Base-by-base conservation (phyloP, 176 grass and related monocot species). In the Aegilops bicornis region DNA sequence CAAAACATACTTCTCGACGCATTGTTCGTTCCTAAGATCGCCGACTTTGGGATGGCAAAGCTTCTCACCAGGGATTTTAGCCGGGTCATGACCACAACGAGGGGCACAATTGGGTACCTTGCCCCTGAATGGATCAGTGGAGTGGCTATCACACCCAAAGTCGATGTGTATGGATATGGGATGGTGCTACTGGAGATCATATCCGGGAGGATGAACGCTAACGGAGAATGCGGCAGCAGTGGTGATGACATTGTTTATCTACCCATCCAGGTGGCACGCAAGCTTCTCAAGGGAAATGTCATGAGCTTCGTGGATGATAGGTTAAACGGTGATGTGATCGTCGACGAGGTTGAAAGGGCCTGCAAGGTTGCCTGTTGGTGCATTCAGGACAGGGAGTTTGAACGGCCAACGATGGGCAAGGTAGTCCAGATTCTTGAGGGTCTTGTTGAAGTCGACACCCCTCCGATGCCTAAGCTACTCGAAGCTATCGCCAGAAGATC, bases 321-420 rank as follows among this genome's bases (percentile, higher is more conserved):
- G 40, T 37, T 88, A 6, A 5, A 79, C 14, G 68, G 78, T 4
- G 89, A 91, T 24, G 42, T n/a, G 3, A 43, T 77, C 8, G 4
- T 76, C 0, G 81, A 88, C 19, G 86, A 88, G 80, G 35, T 81
- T 36, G 59, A 75, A 83, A 77, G 69, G 45, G 81, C 24, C 32
- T 82, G 80, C 52, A 91, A 85, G 23, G 68, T 78, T 33, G 81
- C 85, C 5, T 84, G 86, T 42, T 91, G 89, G 86, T 91, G 89
- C 40, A 87, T 91, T 64, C 86, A 91, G 62, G 81, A 64, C 7
- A 79, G 66, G 9, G 89, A 91, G n/a, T 33, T 80, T 71, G 20
- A 50, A 11, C 68, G 85, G 13, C 85, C 76, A 3, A 84, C 75
- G 1, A 91, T 91, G 85, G 74, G 66, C 16, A 56, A 88, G 77